Conservation (phyloP, 176 grass and related monocot genomes). For the Rhynchospora tenuis region DNA sequence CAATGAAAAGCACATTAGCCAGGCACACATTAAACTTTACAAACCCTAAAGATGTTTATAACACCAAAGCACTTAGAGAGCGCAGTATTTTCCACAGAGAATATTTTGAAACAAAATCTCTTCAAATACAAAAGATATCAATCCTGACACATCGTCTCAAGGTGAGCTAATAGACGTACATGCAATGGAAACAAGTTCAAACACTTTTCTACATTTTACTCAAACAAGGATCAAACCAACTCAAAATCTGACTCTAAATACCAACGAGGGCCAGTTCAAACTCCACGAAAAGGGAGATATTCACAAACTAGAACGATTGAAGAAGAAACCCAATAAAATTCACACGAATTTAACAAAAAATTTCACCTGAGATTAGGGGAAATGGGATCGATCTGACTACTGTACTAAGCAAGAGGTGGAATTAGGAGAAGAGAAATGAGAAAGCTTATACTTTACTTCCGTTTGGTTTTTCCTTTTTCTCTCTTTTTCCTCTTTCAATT, state of each 20-base stretch:
- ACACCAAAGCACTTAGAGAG: too few species aligned
- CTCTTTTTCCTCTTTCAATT: not conserved
- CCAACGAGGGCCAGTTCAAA: too few species aligned
- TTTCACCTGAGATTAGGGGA: constrained; percentile 8
- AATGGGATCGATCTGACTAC: constrained; percentile 5
- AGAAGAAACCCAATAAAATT: not conserved
- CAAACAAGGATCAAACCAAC: not conserved
- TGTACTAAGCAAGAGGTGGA: not conserved
- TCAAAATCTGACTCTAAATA: not conserved
- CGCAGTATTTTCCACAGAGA: too few species aligned
- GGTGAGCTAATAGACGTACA: too few species aligned
- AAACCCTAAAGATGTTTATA: not conserved
- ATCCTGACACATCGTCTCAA: too few species aligned
- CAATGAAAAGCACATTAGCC: too few species aligned
- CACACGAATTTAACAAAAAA: not conserved
- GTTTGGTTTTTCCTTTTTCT: not conserved
- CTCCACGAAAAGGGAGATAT: not conserved
- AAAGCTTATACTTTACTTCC: constrained; percentile 11
- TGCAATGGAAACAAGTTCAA: too few species aligned
- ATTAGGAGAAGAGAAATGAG: not conserved
- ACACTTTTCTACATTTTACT: too few species aligned
- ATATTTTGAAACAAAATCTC: too few species aligned
- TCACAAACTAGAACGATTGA: not conserved
- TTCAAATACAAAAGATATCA: too few species aligned
- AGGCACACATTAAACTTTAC: too few species aligned